These are phyloP conservation scores for Talaromyces sp. DNA, from an alignment of 2,329 filamentous ascomycete species.

Conservation along the genomic window DNA sequence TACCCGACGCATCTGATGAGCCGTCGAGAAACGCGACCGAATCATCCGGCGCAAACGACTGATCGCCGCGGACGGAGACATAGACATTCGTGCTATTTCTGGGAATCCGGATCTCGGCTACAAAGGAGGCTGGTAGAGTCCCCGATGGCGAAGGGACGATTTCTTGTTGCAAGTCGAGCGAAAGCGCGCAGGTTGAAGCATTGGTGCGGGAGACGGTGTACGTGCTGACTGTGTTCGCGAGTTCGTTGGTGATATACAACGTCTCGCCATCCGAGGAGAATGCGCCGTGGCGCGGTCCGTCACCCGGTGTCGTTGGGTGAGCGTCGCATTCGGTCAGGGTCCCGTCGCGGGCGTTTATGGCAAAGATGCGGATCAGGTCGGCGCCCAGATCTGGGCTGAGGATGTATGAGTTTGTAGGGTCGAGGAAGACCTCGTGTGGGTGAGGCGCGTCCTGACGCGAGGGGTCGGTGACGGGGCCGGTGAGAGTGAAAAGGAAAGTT, in stretches of 20 bases:
- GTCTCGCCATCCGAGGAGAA: conserved; percentile 47
- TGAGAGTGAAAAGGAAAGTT: conserved; percentile 40
- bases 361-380: conserved; percentile 60
- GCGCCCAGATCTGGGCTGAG: conserved; percentile 64
- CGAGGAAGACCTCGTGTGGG: conserved; percentile 63
- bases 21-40: conserved; percentile 26
- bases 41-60: conserved; percentile 28
- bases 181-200: conserved; percentile 21
- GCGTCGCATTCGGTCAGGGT: conserved; percentile 46
- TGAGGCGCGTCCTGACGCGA: conserved; percentile 57
- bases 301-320: conserved; percentile 47
- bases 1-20: conserved; percentile 39
- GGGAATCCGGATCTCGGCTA: conserved; percentile 27
- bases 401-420: conserved; percentile 62
- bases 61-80: conserved; percentile 33
- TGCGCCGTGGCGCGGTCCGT: conserved; percentile 63
- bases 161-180: conserved; percentile 20
- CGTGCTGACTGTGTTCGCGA: conserved; percentile 49
- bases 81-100: conserved; percentile 24
- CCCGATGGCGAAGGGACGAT: conserved; percentile 19
- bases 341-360: conserved; percentile 46
- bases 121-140: conserved; percentile 27
- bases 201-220: conserved; percentile 28
- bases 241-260: conserved; percentile 55
- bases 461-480: conserved; percentile 32